Conservation (phyloP, 2,329 filamentous ascomycete species). For the Cladosporium sphaerospermum region DNA sequence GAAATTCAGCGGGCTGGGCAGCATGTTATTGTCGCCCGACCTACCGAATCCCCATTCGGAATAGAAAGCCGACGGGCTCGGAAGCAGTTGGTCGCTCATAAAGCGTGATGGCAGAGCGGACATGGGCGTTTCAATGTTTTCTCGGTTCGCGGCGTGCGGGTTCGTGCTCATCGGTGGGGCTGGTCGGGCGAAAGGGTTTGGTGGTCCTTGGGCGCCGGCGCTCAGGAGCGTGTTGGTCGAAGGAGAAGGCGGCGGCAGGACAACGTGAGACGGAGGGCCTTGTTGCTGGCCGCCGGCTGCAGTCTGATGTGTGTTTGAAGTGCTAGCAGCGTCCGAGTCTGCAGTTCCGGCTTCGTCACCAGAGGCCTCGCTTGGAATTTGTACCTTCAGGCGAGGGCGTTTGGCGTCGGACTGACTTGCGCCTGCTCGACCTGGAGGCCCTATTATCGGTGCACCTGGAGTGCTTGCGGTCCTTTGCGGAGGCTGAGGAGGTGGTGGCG, state of each 20-base stretch:
- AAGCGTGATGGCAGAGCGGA: constrained; percentile 89
- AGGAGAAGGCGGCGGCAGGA: constrained; percentile 87
- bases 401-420: constrained; percentile 63
- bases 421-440: constrained; percentile 70
- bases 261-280: constrained; percentile 48
- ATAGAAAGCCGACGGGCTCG: constrained; percentile 88
- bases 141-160: constrained; percentile 30
- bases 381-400: constrained; percentile 80
- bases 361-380: constrained; percentile 88
- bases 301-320: constrained; percentile 54
- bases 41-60: constrained; percentile 76
- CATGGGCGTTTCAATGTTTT: constrained; percentile 71
- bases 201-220: constrained; percentile 84
- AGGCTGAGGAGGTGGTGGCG: constrained; percentile 29
- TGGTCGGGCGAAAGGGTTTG: constrained; percentile 90
- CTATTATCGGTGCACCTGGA: constrained; percentile 62
- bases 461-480: constrained; percentile 50
- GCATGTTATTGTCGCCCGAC: constrained; percentile 66
- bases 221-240: constrained; percentile 80
- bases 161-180: constrained; percentile 60
- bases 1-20: constrained; percentile 89
- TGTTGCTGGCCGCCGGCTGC: constrained; percentile 29
- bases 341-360: constrained; percentile 66
- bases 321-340: constrained; percentile 55
- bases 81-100: constrained; percentile 77